These are phyloP conservation scores for Rhynchosporium agropyri DNA, from an alignment of 2,329 filamentous ascomycete species.

Conservation along the genomic window DNA sequence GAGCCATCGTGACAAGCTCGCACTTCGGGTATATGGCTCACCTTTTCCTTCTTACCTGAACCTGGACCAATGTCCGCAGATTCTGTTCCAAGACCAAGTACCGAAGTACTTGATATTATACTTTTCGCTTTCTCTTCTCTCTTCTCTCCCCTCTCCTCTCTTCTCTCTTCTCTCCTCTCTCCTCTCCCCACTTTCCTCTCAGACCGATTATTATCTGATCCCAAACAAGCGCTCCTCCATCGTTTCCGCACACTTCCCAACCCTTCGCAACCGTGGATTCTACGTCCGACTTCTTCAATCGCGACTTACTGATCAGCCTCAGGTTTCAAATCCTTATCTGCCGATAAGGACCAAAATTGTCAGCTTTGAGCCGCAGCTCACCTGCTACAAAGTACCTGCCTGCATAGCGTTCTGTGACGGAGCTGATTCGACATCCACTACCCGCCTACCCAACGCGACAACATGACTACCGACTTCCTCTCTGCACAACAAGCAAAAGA, in stretches of 20 bases:
- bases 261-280: not conserved
- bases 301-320: conserved; percentile 1
- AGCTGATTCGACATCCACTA: not conserved
- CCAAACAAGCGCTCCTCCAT: not conserved
- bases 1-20: conserved; percentile 1
- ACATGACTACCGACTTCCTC: conserved; percentile 41
- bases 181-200: not conserved
- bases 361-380: conserved; percentile 3
- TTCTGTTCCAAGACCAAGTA: too few relatives aligned
- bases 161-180: not conserved
- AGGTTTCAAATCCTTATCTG: conserved; percentile 17
- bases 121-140: too few relatives aligned
- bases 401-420: not conserved
- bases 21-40: conserved; percentile 17
- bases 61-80: not conserved
- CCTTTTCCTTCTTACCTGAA: conserved; percentile 5
- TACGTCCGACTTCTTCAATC: not conserved
- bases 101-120: too few relatives aligned
- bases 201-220: not conserved
- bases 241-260: not conserved
- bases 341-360: conserved; percentile 10
- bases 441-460: conserved; percentile 11
- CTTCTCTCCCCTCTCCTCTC: not conserved
- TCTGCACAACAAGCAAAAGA: conserved; percentile 40
- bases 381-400: conserved; percentile 6